Evolutionary conservation across 1,284 basidiomycete genomes (phyloP), one percentile per base, ranked within the genome.

Genomic region (Trichosporon coremiiforme): DNA sequence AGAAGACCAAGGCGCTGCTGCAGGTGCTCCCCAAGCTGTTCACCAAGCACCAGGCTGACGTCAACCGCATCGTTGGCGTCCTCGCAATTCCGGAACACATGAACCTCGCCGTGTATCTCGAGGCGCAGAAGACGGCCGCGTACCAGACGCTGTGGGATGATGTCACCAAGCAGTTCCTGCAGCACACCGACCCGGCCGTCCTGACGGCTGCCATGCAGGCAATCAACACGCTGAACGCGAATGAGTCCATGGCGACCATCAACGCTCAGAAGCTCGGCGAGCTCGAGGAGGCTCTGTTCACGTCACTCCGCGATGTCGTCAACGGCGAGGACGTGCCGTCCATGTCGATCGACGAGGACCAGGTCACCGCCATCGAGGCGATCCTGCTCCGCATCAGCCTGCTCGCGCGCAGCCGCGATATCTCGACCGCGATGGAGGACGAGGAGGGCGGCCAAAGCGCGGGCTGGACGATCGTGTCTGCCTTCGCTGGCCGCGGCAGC

Each of bases 121-220:
- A 98, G 80, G 91, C 97, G 90, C 87, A 94, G 65, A 91, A 94
- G 89, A 89, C 91, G 68, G 86, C 90, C 45, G 94, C 94, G 78
- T 98, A 97, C 80, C 90, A 91, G 68, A 86, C 86, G 53, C 87
- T 99, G 0, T 99, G 96, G 96, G 93, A 96, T 81, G 94, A 98
- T 75, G 86, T 98, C 38, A 90, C 88, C 64, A 95, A 94, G 78
- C 95, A 98, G 81, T 95, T 97, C 83, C 86, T 93, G 53, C 91
- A 93, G 1, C 93, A 97, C 77, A 91, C 92, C 8, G 91, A 93
- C 22, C 86, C 89, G 1, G 85, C 86, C 6, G 90, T 98, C 8
- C 88, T 98, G 22, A 87, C 88, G 10, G 89, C 90, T 41, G 91
- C 94, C 0, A 91, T 91, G 45, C 81, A 87, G 9, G 87, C 93